These are phyloP conservation scores for Sisymbrium altissimum DNA, from an alignment of 345 rosid species.

Conservation along the genomic window DNA sequence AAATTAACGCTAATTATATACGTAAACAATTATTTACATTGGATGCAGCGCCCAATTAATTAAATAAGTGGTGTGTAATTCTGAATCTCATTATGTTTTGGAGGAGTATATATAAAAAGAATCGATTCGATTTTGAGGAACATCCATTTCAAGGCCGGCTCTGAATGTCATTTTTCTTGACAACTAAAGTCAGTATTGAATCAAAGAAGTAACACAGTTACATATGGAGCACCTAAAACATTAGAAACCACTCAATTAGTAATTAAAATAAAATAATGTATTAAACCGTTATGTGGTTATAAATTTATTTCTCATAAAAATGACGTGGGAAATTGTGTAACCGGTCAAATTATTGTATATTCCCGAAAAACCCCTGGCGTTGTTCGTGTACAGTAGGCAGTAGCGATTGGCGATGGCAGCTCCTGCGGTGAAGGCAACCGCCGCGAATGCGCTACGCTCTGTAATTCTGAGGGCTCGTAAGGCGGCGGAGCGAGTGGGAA, in stretches of 20 bases:
- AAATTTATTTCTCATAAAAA: not conserved
- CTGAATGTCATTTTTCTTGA: too few relatives aligned
- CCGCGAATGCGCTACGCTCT: constrained; percentile 64
- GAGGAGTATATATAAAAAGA: not conserved
- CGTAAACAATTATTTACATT: not conserved
- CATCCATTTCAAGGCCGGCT: not conserved
- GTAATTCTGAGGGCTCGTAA: constrained; percentile 64
- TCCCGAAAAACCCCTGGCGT: not conserved
- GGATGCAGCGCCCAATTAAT: not conserved
- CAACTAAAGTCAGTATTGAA: too few relatives aligned
- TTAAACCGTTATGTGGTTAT: not conserved
- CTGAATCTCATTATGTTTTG: not conserved
- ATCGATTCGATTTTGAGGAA: not conserved
- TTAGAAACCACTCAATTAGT: not conserved
- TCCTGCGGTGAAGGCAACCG: constrained; percentile 50
- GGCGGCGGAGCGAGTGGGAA: constrained; percentile 61
- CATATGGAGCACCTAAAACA: not conserved
- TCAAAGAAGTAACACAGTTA: too few relatives aligned
- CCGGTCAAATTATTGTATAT: not conserved
- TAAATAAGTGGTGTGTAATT: not conserved
- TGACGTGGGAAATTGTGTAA: not conserved
- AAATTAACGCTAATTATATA: not conserved
- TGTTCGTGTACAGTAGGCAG: too few relatives aligned
- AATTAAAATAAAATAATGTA: not conserved
- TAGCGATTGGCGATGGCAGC: constrained; percentile 45